phyloP scores from a whole-genome alignment of 176 grass and related monocot genomes.

The Urochloa ruziziensis region DNA sequence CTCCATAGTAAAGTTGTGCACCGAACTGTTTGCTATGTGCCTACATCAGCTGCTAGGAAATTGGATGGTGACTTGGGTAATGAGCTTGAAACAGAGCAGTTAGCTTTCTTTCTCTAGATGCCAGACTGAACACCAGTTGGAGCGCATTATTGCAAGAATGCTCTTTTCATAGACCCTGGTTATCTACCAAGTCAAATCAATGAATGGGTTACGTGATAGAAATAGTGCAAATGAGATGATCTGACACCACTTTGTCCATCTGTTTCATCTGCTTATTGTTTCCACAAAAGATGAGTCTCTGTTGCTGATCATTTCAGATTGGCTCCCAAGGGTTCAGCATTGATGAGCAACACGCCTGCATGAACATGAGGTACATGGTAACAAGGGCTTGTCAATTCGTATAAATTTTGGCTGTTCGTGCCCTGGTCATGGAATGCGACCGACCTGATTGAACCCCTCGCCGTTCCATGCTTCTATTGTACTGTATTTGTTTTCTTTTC shows the following conservation, averaged over 20 bases:
- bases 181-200: background rate
- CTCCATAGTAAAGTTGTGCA: background rate
- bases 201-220: background rate
- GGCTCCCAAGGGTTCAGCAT: background rate
- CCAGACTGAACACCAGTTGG: background rate
- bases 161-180: background rate
- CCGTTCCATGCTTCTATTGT: too few relatives aligned
- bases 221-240: background rate
- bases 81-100: background rate
- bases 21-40: background rate
- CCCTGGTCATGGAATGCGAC: background rate
- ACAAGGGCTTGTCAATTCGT: background rate
- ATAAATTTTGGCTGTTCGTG: background rate
- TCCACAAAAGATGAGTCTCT: background rate
- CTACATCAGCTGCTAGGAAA: conserved; percentile 22
- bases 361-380: conserved; percentile 1
- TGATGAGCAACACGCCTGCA: background rate
- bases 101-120: conserved; percentile 8
- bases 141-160: background rate
- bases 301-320: conserved; percentile 20
- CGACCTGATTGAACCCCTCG: background rate
- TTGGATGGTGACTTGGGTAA: conserved; percentile 2
- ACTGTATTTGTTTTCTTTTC: background rate
- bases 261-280: background rate
- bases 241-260: background rate